Evolutionary conservation across 768 basidiomycete species (phyloP), one percentile per base, ranked within the genome.

Genomic region (Sutorius australiensis): DNA sequence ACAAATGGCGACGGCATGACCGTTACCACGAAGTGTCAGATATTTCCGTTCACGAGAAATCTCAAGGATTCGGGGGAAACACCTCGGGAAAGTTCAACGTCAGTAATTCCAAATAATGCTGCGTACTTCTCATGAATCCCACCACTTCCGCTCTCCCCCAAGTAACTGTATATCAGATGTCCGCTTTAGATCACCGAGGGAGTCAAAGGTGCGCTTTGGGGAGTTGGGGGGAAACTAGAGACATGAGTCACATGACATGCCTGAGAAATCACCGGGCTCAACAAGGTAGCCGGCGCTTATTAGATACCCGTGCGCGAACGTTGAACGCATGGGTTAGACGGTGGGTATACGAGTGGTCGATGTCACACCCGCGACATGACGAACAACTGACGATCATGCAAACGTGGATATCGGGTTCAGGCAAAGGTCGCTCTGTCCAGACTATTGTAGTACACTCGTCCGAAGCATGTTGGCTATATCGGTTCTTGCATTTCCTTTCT

Each of bases 101-200:
- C 52, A 46, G 45, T 27, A 46, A 39, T 27, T 19, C 19, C 13
- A n/a, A 21, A 17, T 30, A 24, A 8, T 11, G 5, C 8, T 12
- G 16, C 37, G 42, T 28, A 8, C 17, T 60, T 58, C 58, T 47
- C 49, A 51, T 48, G 44, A 11, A 34, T 48, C 43, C 50, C 51
- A 54, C 48, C 32, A n/a, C 53, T 48, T 40, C 46, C 47, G 37
- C 50, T 50, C 11, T 19, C 14, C 27, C 13, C 57, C 17, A 28
- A 19, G 28, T 11, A 2, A 17, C 2, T 11, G n/a, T 19, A 24
- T 14, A 39, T 8, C 21, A 21, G 31, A 6, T 13, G 5, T 34
- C 19, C 17, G 7, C 31, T 31, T 31, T 19, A 8, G 43, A 17
- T 3, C 2, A 17, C 12, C 43, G 11, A 19, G 11, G 12, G 30